Percentiles rank a stretch among this genome's conserved stretches.
Conservation (phyloP, 441 rosid species). For the Kokia cookei region DNA sequence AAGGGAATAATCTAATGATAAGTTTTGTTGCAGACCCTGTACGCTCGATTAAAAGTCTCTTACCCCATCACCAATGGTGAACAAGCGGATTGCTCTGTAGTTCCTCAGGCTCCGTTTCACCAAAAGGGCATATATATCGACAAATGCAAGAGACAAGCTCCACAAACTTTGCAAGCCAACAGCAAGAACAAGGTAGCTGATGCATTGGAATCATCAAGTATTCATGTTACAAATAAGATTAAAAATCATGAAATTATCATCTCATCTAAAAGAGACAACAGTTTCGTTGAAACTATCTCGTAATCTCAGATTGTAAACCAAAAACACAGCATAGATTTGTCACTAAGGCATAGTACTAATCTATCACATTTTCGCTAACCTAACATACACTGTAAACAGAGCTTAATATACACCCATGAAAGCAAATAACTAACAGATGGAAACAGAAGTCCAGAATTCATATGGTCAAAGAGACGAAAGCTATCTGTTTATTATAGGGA, state of each 20-base stretch:
- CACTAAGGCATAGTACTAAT: neutral
- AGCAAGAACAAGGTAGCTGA: slow-evolving; percentile 72
- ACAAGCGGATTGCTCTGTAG: slow-evolving; percentile 32
- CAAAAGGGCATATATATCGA: slow-evolving; percentile 60
- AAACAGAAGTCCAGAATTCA: neutral
- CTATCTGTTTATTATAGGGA: neutral
- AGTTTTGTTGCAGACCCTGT: neutral
- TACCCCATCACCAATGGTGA: slow-evolving; percentile 83
- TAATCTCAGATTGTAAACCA: neutral
- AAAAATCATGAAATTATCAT: neutral
- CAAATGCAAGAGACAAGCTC: slow-evolving; percentile 63
- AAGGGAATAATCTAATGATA: neutral
- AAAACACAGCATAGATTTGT: neutral
- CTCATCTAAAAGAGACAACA: neutral
- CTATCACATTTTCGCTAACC: neutral
- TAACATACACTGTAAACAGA: neutral
- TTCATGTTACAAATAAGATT: neutral
- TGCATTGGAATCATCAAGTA: slow-evolving; percentile 11
- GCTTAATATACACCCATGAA: neutral
- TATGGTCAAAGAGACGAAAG: neutral
- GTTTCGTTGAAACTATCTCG: neutral
- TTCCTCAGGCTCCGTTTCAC: slow-evolving; percentile 65
- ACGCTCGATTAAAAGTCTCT: slow-evolving; percentile 17
- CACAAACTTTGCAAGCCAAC: slow-evolving; percentile 65
- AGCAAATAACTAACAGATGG: neutral